These are phyloP conservation scores for Apiotrichum akiyoshidainum DNA, from an alignment of 1,284 basidiomycete species.

Conservation along the genomic window DNA sequence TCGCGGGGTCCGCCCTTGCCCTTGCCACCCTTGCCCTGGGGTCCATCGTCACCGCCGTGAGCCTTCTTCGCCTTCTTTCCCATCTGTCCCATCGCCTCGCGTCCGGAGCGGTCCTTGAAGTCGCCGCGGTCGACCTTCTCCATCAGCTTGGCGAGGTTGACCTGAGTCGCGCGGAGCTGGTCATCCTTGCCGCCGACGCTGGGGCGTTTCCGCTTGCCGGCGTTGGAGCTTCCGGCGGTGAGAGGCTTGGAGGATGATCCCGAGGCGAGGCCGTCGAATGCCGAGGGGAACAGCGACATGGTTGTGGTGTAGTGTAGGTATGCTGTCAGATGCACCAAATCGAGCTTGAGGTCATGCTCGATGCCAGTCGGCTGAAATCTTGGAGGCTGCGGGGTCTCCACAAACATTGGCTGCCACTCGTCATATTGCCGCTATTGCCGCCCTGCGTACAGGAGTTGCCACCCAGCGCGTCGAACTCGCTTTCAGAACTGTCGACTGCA, in stretches of 20 bases:
- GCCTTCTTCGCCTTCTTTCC: constrained; percentile 44
- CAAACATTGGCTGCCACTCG: constrained; percentile 12
- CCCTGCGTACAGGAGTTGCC: neutral
- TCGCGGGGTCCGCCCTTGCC: constrained; percentile 2
- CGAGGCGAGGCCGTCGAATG: constrained; percentile 35
- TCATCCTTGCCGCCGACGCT: constrained; percentile 45
- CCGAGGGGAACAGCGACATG: constrained; percentile 46
- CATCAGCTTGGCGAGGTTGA: constrained; percentile 76
- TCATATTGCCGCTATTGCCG: neutral
- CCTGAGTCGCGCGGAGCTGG: constrained; percentile 53
- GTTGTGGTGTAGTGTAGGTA: constrained; percentile 3
- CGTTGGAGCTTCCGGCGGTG: constrained; percentile 1
- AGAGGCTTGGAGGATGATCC: constrained; percentile 13
- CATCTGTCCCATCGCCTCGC: constrained; percentile 17
- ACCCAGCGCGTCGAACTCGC: neutral
- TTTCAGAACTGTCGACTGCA: neutral
- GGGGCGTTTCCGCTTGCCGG: constrained; percentile 65
- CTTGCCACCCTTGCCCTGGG: constrained; percentile 22
- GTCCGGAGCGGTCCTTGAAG: constrained; percentile 29
- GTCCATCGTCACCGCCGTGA: neutral
- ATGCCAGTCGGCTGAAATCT: constrained; percentile 4
- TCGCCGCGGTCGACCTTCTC: constrained; percentile 56
- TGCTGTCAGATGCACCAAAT: neutral
- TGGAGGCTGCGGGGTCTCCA: constrained; percentile 6
- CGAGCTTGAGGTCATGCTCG: no score